Base-by-base conservation (phyloP, 345 rosid genomes). In the Anacardium occidentale region DNA sequence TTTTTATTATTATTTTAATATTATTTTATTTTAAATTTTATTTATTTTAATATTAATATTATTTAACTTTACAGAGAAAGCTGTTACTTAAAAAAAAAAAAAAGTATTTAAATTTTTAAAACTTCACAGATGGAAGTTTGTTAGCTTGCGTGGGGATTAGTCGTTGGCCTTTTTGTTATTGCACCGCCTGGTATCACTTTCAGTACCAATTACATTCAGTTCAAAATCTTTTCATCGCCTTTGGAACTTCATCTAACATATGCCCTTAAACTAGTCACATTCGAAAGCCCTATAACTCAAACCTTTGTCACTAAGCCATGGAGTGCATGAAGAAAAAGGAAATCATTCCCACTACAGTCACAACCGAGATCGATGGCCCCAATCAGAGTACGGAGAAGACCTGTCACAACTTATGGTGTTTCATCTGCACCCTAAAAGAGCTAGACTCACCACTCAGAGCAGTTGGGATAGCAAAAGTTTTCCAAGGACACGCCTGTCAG, bases 361-460 rank as follows among this genome's bases (percentile, higher is more conserved):
- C 53, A 4, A 52, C 63, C 14, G 68, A 69, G 48, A 54, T 29
- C 37, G 52, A 62, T 47, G 34, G 20, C 21, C 25, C 29, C 62
- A 25, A 62, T 22, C 44, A 50, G 67, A 48, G 59, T n/a, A 13
- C 3, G 54, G 51, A 75, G 20, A 70, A 74, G 50, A 66, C 44
- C 7, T 83, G 85, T 79, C 73, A 75, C 59, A 81, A 60, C 53
- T 82, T 83, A 0, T 78, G 75, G 24, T 86, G 90, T 77, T 82
- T 86, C 85, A 80, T 80, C 66, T 86, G 91, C 79, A 69, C 68
- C 77, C 76, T 87, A 81, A 79, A 84, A 51, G 89, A 90, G 63
- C 75, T 73, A 48, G 78, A 85, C 82, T 78, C 85, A 15, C 77
- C 83, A 65, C 73, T 83, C 26, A 79, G 91, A 67, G 80, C 82